A percentile compares a stretch with the other conserved stretches of the same genome.
Conservation (phyloP, 2,329 filamentous ascomycete species). For the Pestalotiopsis sp. region DNA sequence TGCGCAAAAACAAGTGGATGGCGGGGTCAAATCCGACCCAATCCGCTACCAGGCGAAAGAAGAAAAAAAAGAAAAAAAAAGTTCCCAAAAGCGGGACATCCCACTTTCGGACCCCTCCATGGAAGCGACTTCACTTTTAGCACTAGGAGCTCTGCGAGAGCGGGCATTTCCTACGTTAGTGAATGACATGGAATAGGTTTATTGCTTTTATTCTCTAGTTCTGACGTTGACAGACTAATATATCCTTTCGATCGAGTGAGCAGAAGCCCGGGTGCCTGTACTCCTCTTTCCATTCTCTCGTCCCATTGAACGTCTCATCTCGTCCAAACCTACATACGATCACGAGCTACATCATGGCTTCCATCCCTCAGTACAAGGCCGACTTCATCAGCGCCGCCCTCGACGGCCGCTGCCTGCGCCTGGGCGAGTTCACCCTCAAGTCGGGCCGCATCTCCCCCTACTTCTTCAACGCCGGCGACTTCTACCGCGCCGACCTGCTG, state of each 20-base stretch:
- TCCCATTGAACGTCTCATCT: neutral
- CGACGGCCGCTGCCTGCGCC: conserved; percentile 71
- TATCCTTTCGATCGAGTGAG: neutral
- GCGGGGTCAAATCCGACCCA: neutral
- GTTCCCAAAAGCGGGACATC: neutral
- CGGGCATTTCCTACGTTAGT: no score
- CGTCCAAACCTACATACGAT: neutral
- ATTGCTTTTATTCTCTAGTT: neutral
- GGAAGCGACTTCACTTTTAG: neutral
- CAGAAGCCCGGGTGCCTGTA: neutral
- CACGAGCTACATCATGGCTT: conserved; percentile 35
- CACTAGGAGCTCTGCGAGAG: neutral
- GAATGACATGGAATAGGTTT: neutral
- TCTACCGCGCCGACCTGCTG: conserved; percentile 80
- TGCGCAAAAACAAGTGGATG: neutral
- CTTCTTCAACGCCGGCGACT: conserved; percentile 96
- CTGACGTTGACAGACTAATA: neutral
- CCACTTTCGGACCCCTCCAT: conserved; percentile 5
- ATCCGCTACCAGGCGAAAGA: neutral
- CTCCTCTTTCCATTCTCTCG: neutral
- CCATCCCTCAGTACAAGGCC: conserved; percentile 68
- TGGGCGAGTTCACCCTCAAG: conserved; percentile 87
- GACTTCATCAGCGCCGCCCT: conserved; percentile 73
- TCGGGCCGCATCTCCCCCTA: conserved; percentile 90
- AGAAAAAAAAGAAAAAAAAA: conserved; percentile 1